Percentiles rank a stretch among this genome's conserved stretches.
Evolutionary conservation across 169 alveolate species (phyloP).

Genomic region (Eimeria sp.): DNA sequence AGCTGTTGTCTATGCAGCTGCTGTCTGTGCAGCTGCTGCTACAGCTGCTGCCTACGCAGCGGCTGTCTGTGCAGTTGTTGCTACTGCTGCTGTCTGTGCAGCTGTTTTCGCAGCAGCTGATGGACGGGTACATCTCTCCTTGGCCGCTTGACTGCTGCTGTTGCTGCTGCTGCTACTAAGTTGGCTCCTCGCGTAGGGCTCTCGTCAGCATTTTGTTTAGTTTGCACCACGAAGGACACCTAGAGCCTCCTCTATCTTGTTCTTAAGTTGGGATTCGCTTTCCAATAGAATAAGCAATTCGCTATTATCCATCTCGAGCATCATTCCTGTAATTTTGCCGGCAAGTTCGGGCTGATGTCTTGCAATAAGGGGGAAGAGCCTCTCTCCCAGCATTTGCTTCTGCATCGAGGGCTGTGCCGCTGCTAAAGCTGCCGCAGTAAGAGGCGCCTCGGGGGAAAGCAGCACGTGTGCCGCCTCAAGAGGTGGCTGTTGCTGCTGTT

Average conservation of each 20-base stretch:
- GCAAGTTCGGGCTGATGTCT: slow-evolving; percentile 96
- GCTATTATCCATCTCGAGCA: slow-evolving; percentile 98
- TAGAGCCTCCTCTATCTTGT: slow-evolving; percentile 96
- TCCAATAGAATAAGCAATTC: slow-evolving; percentile 95
- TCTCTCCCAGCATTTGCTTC: slow-evolving; percentile 97
- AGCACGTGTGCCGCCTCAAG: slow-evolving; percentile 48
- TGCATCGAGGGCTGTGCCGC: slow-evolving; percentile 94
- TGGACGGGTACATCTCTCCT: no score
- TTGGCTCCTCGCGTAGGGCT: neutral
- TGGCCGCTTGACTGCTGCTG: neutral
- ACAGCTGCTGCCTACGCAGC: no score
- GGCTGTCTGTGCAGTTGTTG: no score
- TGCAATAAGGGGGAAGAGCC: slow-evolving; percentile 95
- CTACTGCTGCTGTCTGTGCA: no score
- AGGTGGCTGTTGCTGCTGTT: slow-evolving; percentile 57
- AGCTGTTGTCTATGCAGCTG: no score
- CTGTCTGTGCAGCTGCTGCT: no score
- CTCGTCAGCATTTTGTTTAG: neutral
- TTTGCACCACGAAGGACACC: slow-evolving; percentile 89
- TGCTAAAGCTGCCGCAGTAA: slow-evolving; percentile 81
- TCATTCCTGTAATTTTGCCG: slow-evolving; percentile 97
- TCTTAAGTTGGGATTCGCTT: slow-evolving; percentile 94
- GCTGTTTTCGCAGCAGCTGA: no score
- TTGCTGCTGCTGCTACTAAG: neutral
- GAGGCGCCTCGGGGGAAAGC: slow-evolving; percentile 75